A percentile compares a stretch with the other conserved stretches of the same genome.
Conservation (phyloP, 176 grass and related monocot species). For the Areca catechu region DNA sequence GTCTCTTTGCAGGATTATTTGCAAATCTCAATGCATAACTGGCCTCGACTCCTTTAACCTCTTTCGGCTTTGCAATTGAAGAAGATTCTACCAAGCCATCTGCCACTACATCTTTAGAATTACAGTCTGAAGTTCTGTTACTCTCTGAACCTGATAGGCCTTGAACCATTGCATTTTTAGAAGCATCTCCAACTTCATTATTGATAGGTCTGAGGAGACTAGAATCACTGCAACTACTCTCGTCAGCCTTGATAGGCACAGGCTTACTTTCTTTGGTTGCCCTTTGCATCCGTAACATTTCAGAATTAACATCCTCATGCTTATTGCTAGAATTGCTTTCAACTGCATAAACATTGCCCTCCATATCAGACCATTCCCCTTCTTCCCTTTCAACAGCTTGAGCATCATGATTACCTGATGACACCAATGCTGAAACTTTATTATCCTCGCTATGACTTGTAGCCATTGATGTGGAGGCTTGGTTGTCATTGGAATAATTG, state of each 20-base stretch:
- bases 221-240: conserved; percentile 24
- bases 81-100: conserved; percentile 21
- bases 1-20: conserved; percentile 72
- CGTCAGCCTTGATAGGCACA: conserved; percentile 21
- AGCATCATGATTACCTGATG: conserved; percentile 23
- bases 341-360: conserved; percentile 46
- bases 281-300: conserved; percentile 32
- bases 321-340: conserved; percentile 41
- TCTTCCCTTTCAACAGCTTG: conserved; percentile 84
- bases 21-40: conserved; percentile 76
- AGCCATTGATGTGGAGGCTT: conserved; percentile 21
- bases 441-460: conserved; percentile 15
- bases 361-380: conserved; percentile 96
- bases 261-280: conserved; percentile 41
- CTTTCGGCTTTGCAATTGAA: conserved; percentile 45
- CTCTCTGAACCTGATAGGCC: conserved; percentile 23
- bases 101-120: conserved; percentile 29
- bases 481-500: conserved; percentile 21
- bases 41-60: conserved; percentile 84
- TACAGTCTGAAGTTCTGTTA: conserved; percentile 27
- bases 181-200: conserved; percentile 39
- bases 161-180: conserved; percentile 31
- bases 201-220: conserved; percentile 29
- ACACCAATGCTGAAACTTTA: conserved; percentile 14
- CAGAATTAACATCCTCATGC: conserved; percentile 30